Percentiles rank a stretch among this genome's conserved stretches.
Evolutionary conservation across 148 eudicot species (phyloP).

Genomic region (Pharnaceum exiguum): DNA sequence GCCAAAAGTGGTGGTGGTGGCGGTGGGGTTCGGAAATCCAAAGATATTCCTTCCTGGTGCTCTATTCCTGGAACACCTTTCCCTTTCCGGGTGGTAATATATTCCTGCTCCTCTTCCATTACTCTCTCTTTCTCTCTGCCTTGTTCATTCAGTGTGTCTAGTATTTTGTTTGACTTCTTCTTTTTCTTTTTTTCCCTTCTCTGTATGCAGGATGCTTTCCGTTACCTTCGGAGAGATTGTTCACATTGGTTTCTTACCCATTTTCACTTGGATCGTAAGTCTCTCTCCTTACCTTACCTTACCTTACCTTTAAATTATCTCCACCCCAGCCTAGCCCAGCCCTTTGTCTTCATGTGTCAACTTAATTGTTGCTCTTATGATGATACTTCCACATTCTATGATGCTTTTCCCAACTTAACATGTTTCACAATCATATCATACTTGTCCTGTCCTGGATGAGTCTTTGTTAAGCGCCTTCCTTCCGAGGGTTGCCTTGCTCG

Average conservation of each 20-base stretch:
- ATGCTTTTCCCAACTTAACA: too few species aligned
- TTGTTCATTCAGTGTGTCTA: not conserved
- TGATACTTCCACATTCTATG: too few species aligned
- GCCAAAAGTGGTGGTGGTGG: too few species aligned
- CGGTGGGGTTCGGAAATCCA: too few species aligned
- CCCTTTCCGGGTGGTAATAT: constrained; percentile 90
- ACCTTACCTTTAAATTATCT: not conserved
- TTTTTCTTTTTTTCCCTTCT: too few species aligned
- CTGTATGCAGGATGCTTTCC: constrained; percentile 97
- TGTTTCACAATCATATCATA: too few species aligned
- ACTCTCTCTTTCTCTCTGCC: not conserved
- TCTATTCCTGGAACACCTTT: constrained; percentile 77
- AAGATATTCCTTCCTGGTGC: constrained; percentile 73
- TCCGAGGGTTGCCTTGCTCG: too few species aligned
- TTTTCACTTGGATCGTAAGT: constrained; percentile 93
- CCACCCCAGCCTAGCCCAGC: too few species aligned
- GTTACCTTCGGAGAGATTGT: constrained; percentile 75
- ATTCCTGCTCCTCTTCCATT: constrained; percentile 1
- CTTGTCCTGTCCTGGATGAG: too few species aligned
- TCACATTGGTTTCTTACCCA: constrained; percentile 92
- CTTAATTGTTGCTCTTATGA: too few species aligned
- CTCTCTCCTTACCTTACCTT: not conserved
- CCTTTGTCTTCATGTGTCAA: too few species aligned
- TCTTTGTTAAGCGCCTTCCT: too few species aligned
- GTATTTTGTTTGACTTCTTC: constrained; percentile 14